Evolutionary conservation across 345 rosid species (phyloP), one percentile per base, ranked within the genome.

Genomic region (Pistacia integerrima): DNA sequence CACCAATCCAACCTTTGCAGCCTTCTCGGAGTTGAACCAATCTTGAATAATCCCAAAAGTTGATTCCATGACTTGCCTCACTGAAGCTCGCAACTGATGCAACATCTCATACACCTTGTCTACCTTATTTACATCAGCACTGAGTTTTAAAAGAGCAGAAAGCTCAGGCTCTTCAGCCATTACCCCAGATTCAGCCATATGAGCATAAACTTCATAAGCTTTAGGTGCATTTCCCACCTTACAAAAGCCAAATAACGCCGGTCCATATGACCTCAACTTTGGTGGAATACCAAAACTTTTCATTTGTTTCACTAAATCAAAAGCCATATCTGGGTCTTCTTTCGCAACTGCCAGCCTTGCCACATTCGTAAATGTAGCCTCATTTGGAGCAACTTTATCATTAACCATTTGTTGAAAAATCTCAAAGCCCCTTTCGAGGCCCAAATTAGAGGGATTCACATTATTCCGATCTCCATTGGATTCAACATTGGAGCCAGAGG

Each of bases 251-350:
- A 90, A 88, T 62, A 96, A 81, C 1, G 93, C 89, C 0, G 99
- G 93, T 74, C 92, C 97, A 66, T 96, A 96, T 0, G 98, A 93
- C 86, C 99, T 89, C 82, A 96, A 74, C 79, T 77, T 88, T 1
- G 99, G 97, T 46, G 83, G 84, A 68, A 96, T 87, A 76, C 89
- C 90, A 64, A 81, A 86, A 68, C 73, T 62, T 79, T 87, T 86
- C 99, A 93, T 96, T 77, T 89, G 88, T 85, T 91, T 91, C 28
- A 96, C 89, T 87, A 93, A 83, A 76, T 92, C 89, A 51, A 96
- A 93, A 60, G 99, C 98, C 98, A 90, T 89, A 11, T 92, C 93
- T 4, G 91, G 97, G 82, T 93, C 98, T 70, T 92, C 97, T 79
- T 77, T 67, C 14, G 90, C 94, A 70, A 85, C 88, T 11, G 97